Conservation (phyloP, 2,329 filamentous ascomycete species). For the Monilinia fructigena region DNA sequence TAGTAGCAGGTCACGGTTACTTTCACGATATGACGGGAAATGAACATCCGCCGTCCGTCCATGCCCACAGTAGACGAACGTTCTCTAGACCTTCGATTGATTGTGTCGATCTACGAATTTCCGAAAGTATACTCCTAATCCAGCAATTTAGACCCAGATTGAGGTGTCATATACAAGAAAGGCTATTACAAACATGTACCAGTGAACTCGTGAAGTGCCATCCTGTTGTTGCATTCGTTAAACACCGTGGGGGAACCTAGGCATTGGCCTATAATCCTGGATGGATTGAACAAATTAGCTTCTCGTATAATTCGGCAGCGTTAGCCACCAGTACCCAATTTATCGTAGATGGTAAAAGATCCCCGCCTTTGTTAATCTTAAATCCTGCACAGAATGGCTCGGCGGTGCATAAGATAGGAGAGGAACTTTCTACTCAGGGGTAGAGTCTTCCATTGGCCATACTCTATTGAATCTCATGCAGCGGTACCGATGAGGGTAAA, state of each 20-base stretch:
- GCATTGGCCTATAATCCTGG: neutral
- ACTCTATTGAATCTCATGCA: neutral
- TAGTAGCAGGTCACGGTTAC: neutral
- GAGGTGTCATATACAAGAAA: conserved; percentile 1
- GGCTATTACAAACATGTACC: neutral
- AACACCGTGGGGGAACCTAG: neutral
- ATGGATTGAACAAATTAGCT: conserved; percentile 11
- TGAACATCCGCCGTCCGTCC: conserved; percentile 8
- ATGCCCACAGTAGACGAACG: neutral
- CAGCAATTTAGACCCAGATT: neutral
- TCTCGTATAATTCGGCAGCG: neutral
- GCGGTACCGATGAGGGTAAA: neutral
- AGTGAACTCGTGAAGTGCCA: neutral
- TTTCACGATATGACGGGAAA: neutral
- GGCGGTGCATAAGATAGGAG: conserved; percentile 15
- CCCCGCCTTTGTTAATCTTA: conserved; percentile 12
- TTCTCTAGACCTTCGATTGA: conserved; percentile 12
- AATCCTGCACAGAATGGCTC: conserved; percentile 12
- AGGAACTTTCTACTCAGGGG: conserved; percentile 15
- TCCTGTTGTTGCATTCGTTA: neutral
- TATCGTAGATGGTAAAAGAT: neutral
- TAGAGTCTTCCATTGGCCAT: neutral
- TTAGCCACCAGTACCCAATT: conserved; percentile 8
- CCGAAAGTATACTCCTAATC: neutral
- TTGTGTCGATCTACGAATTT: neutral